Percentiles rank a stretch among this genome's conserved stretches.
Conservation (phyloP, 2,329 filamentous ascomycete genomes). For the Aureobasidium sp. region DNA sequence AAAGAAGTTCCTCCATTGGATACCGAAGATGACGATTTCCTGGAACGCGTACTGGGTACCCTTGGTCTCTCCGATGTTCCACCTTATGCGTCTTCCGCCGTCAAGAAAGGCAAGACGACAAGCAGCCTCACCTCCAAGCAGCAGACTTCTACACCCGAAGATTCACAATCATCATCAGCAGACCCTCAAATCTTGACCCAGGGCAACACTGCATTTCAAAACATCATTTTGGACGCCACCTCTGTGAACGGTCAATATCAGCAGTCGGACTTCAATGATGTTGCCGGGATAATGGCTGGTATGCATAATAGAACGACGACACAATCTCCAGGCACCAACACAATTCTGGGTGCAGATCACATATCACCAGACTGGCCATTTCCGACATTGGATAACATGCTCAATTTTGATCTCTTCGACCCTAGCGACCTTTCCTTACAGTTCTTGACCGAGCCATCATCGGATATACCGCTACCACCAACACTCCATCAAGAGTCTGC, state of each 20-base stretch:
- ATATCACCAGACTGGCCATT: constrained; percentile 16
- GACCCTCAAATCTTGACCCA: not conserved
- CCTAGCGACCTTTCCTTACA: not conserved
- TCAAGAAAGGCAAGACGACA: not conserved
- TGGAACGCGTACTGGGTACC: constrained; percentile 26
- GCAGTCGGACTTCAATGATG: not conserved
- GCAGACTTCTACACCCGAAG: not conserved
- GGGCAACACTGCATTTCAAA: not conserved
- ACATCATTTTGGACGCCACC: not conserved
- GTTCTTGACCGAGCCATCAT: not conserved
- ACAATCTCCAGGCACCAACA: not conserved
- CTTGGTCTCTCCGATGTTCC: not conserved
- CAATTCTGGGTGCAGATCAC: not conserved
- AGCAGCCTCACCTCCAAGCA: not conserved
- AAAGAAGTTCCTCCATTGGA: constrained; percentile 9
- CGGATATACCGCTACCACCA: not conserved
- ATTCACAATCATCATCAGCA: not conserved
- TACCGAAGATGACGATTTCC: constrained; percentile 29
- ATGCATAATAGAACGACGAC: not conserved
- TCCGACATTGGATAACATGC: constrained; percentile 1
- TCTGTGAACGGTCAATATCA: not conserved
- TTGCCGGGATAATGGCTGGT: not conserved
- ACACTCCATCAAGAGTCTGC: not conserved
- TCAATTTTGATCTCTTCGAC: constrained; percentile 4
- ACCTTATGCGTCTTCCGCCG: not conserved